Evolutionary conservation across 1,284 basidiomycete genomes (phyloP), one percentile per base, ranked within the genome.

Genomic region (Cutaneotrichosporon daszewskae): DNA sequence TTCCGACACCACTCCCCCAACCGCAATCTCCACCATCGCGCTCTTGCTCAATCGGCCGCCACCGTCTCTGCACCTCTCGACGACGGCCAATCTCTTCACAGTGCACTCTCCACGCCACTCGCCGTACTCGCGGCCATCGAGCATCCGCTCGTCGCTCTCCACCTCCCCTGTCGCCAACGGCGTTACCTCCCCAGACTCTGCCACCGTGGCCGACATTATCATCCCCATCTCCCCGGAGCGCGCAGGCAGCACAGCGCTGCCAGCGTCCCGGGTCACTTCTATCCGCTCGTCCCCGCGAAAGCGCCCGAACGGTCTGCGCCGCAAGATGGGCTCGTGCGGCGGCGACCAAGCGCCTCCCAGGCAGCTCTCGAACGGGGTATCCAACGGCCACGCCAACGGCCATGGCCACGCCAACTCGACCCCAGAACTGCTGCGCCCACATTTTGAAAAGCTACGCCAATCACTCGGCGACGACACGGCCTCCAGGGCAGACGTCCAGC

Each of bases 201-300:
- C 34, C 40, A 42, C 40, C 19, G 40, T 42, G 33, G n/a, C 40
- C 19, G 40, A 34, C 25, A 42, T 36, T 19, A 27, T 42, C 26
- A 18, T 42, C 26, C 20, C 40, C 33, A 20, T 42, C 27, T 36
- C 26, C 19, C 40, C 33, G 4, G 40, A 42, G 33, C 18, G 25
- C 23, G 16, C 32, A n/a, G 12, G 33, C 9, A 42, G 32, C 25
- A 14, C 34, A 6, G 25, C 14, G 14, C 25, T 26, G 14, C 22
- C 38, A 10, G 27, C 12, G n/a, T 39, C 28, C 4, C 37, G 26
- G 16, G 26, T 29, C 7, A 29, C 37, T 1, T 39, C 37, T 16
- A 25, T 25, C 6, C 38, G 29, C 22, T 22, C 29, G 5, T 40
- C 29, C 19, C 38, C 31, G n/a, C 32, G 40, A 8, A 32, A 16